Conservation (phyloP, 2,329 filamentous ascomycete genomes). For the Lachnellula subtilissima region DNA sequence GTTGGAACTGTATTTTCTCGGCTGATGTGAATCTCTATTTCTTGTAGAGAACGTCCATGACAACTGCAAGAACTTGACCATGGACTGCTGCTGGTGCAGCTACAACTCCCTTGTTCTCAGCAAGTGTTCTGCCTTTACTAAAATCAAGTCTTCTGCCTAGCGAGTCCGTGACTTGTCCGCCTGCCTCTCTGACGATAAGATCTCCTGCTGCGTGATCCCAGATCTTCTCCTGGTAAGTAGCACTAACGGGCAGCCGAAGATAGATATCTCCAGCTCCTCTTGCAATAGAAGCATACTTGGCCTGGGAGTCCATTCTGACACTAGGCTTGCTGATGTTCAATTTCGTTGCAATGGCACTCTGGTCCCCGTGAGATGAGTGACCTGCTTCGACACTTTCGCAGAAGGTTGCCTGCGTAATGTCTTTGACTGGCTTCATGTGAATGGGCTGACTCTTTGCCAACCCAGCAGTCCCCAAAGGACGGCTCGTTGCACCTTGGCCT, state of each 20-base stretch:
- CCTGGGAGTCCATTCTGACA: constrained; percentile 95
- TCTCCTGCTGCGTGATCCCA: constrained; percentile 98
- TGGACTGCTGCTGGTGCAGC: constrained; percentile 78
- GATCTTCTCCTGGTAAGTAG: constrained; percentile 96
- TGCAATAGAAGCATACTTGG: constrained; percentile 95
- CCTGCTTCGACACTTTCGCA: constrained; percentile 95
- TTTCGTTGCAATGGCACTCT: constrained; percentile 75
- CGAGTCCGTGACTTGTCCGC: constrained; percentile 86
- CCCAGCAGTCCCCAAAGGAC: constrained; percentile 57
- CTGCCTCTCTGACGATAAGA: constrained; percentile 88
- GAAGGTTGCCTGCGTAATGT: constrained; percentile 79
- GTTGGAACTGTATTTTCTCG: neutral
- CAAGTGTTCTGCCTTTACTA: constrained; percentile 75
- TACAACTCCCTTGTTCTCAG: constrained; percentile 88
- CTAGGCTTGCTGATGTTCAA: constrained; percentile 85
- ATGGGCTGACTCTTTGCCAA: constrained; percentile 59
- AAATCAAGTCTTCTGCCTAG: constrained; percentile 84
- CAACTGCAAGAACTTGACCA: constrained; percentile 68
- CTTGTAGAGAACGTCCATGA: constrained; percentile 68
- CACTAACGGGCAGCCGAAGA: constrained; percentile 77
- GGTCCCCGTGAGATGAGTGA: constrained; percentile 85
- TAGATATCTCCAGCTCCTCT: constrained; percentile 93
- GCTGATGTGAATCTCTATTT: constrained; percentile 29
- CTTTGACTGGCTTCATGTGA: constrained; percentile 69
- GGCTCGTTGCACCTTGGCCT: constrained; percentile 74